Evolutionary conservation across 1,284 basidiomycete genomes (phyloP).

Genomic region (Papiliotrema laurentii): DNA sequence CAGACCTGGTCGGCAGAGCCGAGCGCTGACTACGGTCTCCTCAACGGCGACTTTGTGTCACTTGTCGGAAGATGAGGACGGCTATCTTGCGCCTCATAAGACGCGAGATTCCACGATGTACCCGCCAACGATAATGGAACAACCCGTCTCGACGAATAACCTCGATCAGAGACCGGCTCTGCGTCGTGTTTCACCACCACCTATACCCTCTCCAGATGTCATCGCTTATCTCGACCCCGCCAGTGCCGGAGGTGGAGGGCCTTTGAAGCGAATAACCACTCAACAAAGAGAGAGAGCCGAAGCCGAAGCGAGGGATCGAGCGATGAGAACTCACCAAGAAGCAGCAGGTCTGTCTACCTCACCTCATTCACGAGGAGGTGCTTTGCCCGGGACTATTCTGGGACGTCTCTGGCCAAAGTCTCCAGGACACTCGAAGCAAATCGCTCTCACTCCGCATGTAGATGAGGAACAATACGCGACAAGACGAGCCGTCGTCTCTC

Average conservation of each 20-base stretch:
- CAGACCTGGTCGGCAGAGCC: no score
- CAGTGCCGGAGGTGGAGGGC: slow-evolving; percentile 33
- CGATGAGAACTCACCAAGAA: slow-evolving; percentile 4
- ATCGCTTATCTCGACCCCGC: slow-evolving; percentile 35
- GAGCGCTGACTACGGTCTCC: slow-evolving; percentile 2
- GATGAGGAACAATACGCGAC: slow-evolving; percentile 7
- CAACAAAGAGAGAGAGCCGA: slow-evolving; percentile 23
- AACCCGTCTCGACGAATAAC: not conserved
- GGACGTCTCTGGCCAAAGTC: no score
- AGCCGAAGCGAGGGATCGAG: slow-evolving; percentile 15
- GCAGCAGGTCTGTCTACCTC: slow-evolving; percentile 2
- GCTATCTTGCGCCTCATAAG: not conserved
- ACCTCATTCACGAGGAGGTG: not conserved
- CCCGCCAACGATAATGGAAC: not conserved
- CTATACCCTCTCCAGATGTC: slow-evolving; percentile 17
- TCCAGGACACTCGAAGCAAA: no score
- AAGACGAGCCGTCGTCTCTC: not conserved
- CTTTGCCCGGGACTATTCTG: no score
- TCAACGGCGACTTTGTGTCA: slow-evolving; percentile 1
- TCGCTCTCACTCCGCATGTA: slow-evolving; percentile 6
- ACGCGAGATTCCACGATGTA: not conserved
- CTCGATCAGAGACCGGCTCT: not conserved
- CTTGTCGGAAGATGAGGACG: slow-evolving; percentile 1
- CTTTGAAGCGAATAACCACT: slow-evolving; percentile 30
- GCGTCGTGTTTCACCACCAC: not conserved